Evolutionary conservation across 345 rosid species (phyloP), one percentile per base, ranked within the genome.

Genomic region (Luvunga scandens): DNA sequence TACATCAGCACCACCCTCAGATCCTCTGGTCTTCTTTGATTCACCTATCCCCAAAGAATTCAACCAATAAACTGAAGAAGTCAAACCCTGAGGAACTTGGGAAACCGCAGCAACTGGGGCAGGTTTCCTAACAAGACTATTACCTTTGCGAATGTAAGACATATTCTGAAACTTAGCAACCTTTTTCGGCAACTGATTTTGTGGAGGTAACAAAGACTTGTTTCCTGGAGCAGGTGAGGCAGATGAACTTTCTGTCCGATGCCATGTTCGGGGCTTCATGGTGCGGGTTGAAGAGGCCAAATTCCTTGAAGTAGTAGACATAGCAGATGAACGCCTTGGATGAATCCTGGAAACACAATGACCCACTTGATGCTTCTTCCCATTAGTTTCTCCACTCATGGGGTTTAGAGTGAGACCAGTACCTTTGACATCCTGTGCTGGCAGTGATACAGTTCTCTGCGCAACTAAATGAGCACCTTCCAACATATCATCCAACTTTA

Each of bases 121-220:
- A 48, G 95, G 84, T 77, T 91, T 89, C 80, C 98, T 90, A 70
- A 94, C 95, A 84, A 96, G 95, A 83, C 98, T 94, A 84, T 91
- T 96, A 71, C 98, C 98, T 86, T 96, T 96, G 66, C 98, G 94
- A 79, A 96, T 78, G 64, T 96, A 96, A 62, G 92, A 84, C 71
- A 88, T 86, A 79, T 71, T 66, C 63, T 77, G 83, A 69, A 67
- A 61, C 77, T 80, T 81, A 24, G 85, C 72, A 62, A 72, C 78
- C 62, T 76, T 86, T 64, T 75, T 84, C 1, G 88, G 81, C 64
- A 80, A 39, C 70, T 81, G 91, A 80, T 75, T 83, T 77, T 77
- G 90, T 16, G 79, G 69, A 83, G 88, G 81, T 31, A 79, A 73
- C 66, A 82, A 76, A 80, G 89, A 83, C 80, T 88, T 88, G 72